These are phyloP conservation scores for Bipolaris sorokiniana DNA, from an alignment of 2,329 filamentous ascomycete genomes.

Conservation along the genomic window DNA sequence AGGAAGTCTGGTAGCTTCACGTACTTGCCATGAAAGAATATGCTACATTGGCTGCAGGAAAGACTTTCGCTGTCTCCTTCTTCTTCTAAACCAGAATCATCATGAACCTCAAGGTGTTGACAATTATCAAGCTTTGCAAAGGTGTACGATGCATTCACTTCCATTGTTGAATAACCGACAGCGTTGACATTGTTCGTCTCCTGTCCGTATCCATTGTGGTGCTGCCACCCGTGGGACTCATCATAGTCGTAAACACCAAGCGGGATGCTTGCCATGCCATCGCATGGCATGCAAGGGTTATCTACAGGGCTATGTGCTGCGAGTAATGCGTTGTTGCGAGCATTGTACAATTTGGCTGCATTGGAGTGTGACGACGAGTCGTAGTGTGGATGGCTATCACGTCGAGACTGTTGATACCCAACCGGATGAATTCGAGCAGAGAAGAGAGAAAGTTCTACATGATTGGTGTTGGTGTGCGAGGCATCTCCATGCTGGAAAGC, in stretches of 20 bases:
- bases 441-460: neutral
- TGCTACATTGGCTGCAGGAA: constrained; percentile 3
- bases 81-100: no score
- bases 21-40: constrained; percentile 15
- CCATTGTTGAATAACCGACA: neutral
- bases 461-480: no score
- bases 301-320: neutral
- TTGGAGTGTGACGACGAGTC: neutral
- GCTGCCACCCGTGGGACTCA: neutral
- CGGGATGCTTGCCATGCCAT: neutral
- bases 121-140: neutral
- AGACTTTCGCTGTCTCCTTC: neutral
- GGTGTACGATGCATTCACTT: neutral
- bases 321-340: neutral
- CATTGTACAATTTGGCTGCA: neutral
- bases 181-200: neutral
- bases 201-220: no score
- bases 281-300: neutral
- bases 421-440: neutral
- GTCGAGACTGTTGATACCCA: no score
- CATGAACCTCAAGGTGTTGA: neutral
- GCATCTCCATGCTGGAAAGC: neutral
- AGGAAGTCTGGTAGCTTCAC: neutral
- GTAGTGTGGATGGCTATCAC: neutral
- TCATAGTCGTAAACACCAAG: neutral